Evolutionary conservation across 768 basidiomycete species (phyloP).

Genomic region (Chiua virens): DNA sequence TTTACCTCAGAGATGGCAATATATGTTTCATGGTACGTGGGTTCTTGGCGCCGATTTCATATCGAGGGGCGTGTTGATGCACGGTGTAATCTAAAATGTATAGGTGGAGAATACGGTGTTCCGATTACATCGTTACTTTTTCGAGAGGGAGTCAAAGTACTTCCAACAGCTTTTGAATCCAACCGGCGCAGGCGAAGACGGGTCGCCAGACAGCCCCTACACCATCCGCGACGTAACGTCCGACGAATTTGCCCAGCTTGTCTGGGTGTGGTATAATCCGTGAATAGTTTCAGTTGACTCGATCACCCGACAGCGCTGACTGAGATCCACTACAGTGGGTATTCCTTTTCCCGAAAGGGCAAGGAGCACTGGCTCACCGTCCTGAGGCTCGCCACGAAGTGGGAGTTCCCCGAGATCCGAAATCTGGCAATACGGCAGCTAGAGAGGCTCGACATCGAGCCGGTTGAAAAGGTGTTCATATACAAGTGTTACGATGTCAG

Average conservation of each 20-base stretch:
- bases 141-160: slow-evolving; percentile 35
- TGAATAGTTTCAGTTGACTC: slow-evolving; percentile 7
- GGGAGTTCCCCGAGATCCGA: slow-evolving; percentile 54
- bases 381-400: slow-evolving; percentile 51
- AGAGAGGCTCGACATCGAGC: slow-evolving; percentile 43
- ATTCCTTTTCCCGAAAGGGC: slow-evolving; percentile 52
- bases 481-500: slow-evolving; percentile 58
- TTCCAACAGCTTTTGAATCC: slow-evolving; percentile 29
- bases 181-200: neutral
- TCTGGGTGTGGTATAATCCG: slow-evolving; percentile 58
- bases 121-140: slow-evolving; percentile 36
- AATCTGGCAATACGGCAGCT: slow-evolving; percentile 55
- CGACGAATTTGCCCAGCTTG: slow-evolving; percentile 43
- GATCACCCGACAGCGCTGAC: neutral
- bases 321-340: slow-evolving; percentile 38
- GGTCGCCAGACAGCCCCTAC: slow-evolving; percentile 1
- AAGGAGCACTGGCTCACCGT: slow-evolving; percentile 56
- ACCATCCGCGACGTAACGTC: slow-evolving; percentile 28
- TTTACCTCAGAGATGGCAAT: slow-evolving; percentile 57
- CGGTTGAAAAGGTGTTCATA: slow-evolving; percentile 53
- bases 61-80: neutral
- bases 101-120: slow-evolving; percentile 37
- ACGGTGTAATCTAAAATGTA: neutral
- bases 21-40: slow-evolving; percentile 51
- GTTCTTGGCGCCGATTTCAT: neutral